Base-by-base conservation (phyloP, 805 yeast species). In the Yamadazyma tumulicola region DNA sequence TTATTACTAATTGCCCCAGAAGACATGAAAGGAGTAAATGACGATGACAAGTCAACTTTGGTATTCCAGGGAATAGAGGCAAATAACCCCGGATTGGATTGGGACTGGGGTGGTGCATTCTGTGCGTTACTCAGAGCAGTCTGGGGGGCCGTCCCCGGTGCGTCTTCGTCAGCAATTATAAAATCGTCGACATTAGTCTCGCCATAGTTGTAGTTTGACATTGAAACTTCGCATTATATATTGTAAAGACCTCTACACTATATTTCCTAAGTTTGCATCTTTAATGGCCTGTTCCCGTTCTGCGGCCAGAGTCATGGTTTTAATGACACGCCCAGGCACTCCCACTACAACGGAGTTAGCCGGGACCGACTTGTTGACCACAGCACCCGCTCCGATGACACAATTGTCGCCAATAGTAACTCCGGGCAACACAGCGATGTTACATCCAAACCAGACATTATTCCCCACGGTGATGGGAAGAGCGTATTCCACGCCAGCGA, bases 361-460 rank as follows among this genome's bases (percentile, higher is more conserved):
- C 0, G 83, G 81, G 19, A 81, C 71, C 39, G 70, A 75, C 36
- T 62, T 74, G 13, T 72, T 68, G 15, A 83, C 86, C 3, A 80
- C 79, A 6, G 81, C 60, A 4, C 85, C 86, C 3, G 88, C 85
- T 2, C 81, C 89, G 27, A 82, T 64, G 1, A 77, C 76, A 4
- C 70, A 67, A 7, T 74, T 72, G 32, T 75, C 74, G 10, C 88
- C 89, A 29, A 82, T 67, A 1, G 71, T 74, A 8, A 79, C 80
- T 6, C 88, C 89, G 2, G 85, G 83, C 32, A 81, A 54, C 6
- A 83, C 67, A 1, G 62, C 59, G 11, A 61, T 75, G 26, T 67
- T 64, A 1, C 79, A 65, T 11, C 85, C 85, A 26, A 82, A 59
- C 91, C 89, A 82, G 6, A 79, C 84, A 41, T 74, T 72, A 51